Base-by-base conservation (phyloP, 2,329 filamentous ascomycete species). In the Trichoderma arundinaceum region DNA sequence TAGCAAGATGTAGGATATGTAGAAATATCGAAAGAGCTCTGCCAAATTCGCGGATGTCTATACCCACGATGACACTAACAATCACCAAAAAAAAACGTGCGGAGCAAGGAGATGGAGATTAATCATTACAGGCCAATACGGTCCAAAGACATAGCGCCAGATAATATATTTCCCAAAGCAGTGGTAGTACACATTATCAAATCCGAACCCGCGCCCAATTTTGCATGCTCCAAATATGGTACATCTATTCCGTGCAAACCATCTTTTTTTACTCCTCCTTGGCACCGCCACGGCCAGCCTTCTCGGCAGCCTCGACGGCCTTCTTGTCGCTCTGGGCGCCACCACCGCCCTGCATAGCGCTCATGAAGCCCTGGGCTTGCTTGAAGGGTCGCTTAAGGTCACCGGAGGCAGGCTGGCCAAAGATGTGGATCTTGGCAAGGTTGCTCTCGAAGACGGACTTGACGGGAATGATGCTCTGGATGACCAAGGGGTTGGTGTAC, bases 301-400 rank as follows among this genome's bases (percentile, higher is more conserved):
- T 91, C 84, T 94, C 91, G 62, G 88, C 89, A 58, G 87, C 86
- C 82, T 93, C 91, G 54, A 97, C 86, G 65, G 91, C 88, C 82
- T 94, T 93, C 86, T 94, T 92, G 80, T 99, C 95, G 77, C 91
- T 96, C 86, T 96, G 93, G 71, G 91, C 87, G 72, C 90, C 85
- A 35, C 86, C 86, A 35, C 86, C 86, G 70, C 86, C 86, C 80
- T 90, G 86, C 78, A 94, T 86, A 68, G 89, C 88, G 72, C 87
- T 88, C 90, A 96, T 93, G 78, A 98, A 86, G 61, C 94, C 93
- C 68, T 86, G 90, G 67, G 86, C 80, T 58, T 88, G 86, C 89
- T 98, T 99, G 90, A 96, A 99, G 69, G 95, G 95, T 68, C 95
- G 87, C 87, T 96, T 95, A 72, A 99, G 87, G 70, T 99, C 95